phyloP scores from a whole-genome alignment of 345 rosid genomes.

The Microcos paniculata region DNA sequence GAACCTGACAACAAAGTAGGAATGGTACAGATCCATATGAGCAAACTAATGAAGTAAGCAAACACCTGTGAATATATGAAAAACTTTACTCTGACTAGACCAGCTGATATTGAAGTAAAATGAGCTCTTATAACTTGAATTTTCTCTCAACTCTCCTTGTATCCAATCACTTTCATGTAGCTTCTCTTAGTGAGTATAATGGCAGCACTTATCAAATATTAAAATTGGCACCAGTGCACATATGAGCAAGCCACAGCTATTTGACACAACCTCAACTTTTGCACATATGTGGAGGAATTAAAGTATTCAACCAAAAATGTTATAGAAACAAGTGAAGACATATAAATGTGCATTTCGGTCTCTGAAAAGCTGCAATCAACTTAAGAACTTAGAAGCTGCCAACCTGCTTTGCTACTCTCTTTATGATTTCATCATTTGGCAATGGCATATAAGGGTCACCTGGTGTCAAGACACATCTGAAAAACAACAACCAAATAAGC shows the following conservation, averaged over 20 bases:
- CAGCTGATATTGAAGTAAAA: background rate
- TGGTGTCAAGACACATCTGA: constrained; percentile 90
- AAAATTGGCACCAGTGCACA: background rate
- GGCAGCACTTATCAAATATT: background rate
- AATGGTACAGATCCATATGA: background rate
- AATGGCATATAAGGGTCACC: constrained; percentile 97
- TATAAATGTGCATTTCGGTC: background rate
- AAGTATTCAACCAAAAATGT: background rate
- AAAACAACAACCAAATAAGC: constrained; percentile 3
- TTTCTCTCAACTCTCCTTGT: background rate
- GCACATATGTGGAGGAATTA: background rate
- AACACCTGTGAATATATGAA: background rate
- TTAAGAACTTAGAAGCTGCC: constrained; percentile 9
- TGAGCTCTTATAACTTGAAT: background rate
- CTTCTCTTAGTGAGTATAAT: background rate
- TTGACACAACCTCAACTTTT: background rate
- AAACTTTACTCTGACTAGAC: background rate
- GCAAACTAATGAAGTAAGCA: background rate
- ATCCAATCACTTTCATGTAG: background rate
- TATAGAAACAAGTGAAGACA: background rate
- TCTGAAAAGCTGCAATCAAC: background rate
- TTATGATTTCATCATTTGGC: constrained; percentile 76
- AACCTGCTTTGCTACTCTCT: constrained; percentile 87
- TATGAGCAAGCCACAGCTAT: background rate
- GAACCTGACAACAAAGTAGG: constrained; percentile 47